phyloP scores from a whole-genome alignment of 2,329 filamentous ascomycete species.

The Clonostachys solani region DNA sequence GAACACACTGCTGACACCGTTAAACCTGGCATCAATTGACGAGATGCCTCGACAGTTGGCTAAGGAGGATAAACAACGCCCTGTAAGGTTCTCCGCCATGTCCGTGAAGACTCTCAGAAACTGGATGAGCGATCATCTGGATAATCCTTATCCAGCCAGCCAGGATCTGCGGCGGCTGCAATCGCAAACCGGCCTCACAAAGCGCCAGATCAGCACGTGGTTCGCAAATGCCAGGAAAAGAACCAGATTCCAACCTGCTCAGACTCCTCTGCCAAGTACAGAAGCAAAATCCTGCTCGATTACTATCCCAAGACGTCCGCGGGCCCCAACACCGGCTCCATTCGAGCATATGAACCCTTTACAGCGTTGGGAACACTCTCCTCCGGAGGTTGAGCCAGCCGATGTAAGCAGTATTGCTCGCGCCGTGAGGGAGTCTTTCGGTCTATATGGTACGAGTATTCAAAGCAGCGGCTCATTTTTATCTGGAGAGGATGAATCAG shows the following conservation, averaged over 20 bases:
- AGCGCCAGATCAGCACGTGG: slow-evolving; percentile 80
- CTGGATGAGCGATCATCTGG: slow-evolving; percentile 15
- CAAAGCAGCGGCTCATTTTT: no score
- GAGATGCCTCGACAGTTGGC: no score
- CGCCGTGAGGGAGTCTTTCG: slow-evolving; percentile 6
- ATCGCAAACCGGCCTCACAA: slow-evolving; percentile 67
- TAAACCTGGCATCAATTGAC: no score
- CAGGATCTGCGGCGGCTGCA: slow-evolving; percentile 70
- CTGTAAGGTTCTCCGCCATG: slow-evolving; percentile 13
- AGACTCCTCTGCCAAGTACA: slow-evolving; percentile 22
- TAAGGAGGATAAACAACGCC: not conserved
- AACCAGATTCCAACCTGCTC: no score
- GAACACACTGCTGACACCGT: no score
- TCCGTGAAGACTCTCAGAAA: slow-evolving; percentile 9
- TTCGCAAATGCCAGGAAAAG: slow-evolving; percentile 77
- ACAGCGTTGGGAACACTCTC: slow-evolving; percentile 16
- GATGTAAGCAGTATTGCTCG: slow-evolving; percentile 15
- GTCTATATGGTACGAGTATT: no score
- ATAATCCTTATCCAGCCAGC: slow-evolving; percentile 81
- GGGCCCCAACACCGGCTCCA: slow-evolving; percentile 20
- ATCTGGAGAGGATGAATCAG: no score
- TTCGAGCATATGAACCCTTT: slow-evolving; percentile 10
- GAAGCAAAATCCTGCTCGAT: slow-evolving; percentile 64
- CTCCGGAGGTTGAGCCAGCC: slow-evolving; percentile 16
- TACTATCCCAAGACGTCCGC: slow-evolving; percentile 19